Evolutionary conservation across 495 filamentous ascomycete species (phyloP).

Genomic region (Penicillium pulvis): DNA sequence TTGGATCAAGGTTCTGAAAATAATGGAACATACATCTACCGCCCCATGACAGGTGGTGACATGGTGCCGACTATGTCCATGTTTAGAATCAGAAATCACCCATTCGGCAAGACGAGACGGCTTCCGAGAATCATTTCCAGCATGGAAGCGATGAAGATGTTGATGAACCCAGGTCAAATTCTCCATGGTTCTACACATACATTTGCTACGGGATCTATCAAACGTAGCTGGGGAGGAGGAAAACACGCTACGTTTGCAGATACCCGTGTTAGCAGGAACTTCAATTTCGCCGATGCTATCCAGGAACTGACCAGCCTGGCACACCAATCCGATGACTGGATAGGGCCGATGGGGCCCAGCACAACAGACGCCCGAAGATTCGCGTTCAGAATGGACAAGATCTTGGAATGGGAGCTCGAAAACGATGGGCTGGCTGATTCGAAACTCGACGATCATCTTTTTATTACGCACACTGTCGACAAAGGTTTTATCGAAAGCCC

Average conservation of each 20-base stretch:
- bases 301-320: conserved; percentile 8
- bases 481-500: conserved; percentile 34
- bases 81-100: not conserved
- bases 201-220: conserved; percentile 37
- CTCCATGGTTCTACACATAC: conserved; percentile 48
- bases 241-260: not conserved
- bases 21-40: not conserved
- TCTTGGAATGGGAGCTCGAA: conserved; percentile 41
- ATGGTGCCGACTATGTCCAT: not conserved
- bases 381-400: conserved; percentile 28
- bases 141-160: conserved; percentile 38
- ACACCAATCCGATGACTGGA: conserved; percentile 6
- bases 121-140: conserved; percentile 23
- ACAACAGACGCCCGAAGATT: conserved; percentile 21
- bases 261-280: not conserved
- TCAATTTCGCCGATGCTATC: not conserved
- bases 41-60: not conserved
- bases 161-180: conserved; percentile 49
- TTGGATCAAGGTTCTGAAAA: not conserved
- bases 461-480: conserved; percentile 40
- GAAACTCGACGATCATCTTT: conserved; percentile 23
- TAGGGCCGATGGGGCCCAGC: not conserved
- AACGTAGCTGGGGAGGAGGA: not conserved
- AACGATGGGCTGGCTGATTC: conserved; percentile 34
- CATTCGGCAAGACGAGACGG: not conserved